phyloP scores from a whole-genome alignment of 257 asterid species.

The Henckelia pumila region DNA sequence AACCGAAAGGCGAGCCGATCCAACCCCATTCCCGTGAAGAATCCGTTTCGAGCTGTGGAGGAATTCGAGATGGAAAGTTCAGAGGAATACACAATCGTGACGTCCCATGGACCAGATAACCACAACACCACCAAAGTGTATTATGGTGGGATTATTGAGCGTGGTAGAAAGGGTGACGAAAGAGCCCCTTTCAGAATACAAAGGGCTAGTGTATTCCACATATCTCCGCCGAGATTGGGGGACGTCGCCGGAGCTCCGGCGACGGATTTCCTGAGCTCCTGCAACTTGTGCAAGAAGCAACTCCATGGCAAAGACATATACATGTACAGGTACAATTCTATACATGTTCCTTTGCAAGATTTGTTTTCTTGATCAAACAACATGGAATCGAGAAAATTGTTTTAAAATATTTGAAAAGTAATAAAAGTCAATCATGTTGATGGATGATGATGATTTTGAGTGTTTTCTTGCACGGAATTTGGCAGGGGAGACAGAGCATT shows the following conservation, averaged over 20 bases:
- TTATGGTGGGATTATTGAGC: neutral
- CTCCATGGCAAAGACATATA: constrained; percentile 83
- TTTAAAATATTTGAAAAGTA: no score
- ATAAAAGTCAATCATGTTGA: no score
- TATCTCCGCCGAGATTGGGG: constrained; percentile 51
- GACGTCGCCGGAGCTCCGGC: constrained; percentile 41
- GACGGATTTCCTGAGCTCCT: constrained; percentile 66
- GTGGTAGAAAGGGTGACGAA: constrained; percentile 21
- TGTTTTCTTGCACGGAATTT: constrained; percentile 8
- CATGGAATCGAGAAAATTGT: no score
- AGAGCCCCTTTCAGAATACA: constrained; percentile 32
- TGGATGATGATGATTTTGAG: no score
- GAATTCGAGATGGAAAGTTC: constrained; percentile 39
- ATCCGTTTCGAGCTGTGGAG: constrained; percentile 19
- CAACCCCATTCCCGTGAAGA: constrained; percentile 62
- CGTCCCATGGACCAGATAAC: constrained; percentile 55
- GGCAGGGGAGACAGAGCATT: constrained; percentile 82
- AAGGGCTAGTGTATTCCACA: constrained; percentile 47
- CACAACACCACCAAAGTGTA: constrained; percentile 55
- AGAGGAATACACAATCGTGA: constrained; percentile 72
- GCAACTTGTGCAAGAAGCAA: constrained; percentile 65
- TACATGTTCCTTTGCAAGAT: no score
- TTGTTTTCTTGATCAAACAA: no score
- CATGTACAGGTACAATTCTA: constrained; percentile 73
- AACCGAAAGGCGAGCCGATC: constrained; percentile 52